A percentile compares a stretch with the other conserved stretches of the same genome.
These are phyloP conservation scores for Pascua sp. DNA, from an alignment of 1,284 basidiomycete species.

Conservation along the genomic window DNA sequence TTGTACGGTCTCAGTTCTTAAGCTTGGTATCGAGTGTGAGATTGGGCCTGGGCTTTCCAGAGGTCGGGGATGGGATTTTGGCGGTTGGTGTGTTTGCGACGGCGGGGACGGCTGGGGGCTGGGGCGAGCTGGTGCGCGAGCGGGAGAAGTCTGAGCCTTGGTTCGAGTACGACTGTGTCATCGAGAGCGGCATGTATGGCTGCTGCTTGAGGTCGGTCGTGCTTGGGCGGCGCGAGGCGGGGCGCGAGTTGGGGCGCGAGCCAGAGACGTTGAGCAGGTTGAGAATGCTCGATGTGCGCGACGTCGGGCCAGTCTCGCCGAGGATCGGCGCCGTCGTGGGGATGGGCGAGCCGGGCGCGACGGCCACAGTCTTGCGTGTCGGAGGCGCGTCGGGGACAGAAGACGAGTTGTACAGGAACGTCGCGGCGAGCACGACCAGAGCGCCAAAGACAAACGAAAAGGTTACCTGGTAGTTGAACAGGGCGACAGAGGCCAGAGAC, in stretches of 20 bases:
- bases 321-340: conserved; percentile 41
- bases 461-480: conserved; percentile 85
- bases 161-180: too few relatives aligned
- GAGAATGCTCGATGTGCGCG: conserved; percentile 36
- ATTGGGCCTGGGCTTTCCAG: too few relatives aligned
- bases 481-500: conserved; percentile 79
- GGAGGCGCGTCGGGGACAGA: conserved; percentile 19
- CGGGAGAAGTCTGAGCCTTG: too few relatives aligned
- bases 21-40: too few relatives aligned
- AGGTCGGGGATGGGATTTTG: too few relatives aligned
- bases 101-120: too few relatives aligned
- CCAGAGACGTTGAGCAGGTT: conserved; percentile 36
- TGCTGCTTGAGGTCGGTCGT: conserved; percentile 4
- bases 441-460: conserved; percentile 78
- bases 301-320: conserved; percentile 42
- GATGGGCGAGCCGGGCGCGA: conserved; percentile 45
- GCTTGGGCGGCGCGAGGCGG: conserved; percentile 15
- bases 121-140: too few relatives aligned
- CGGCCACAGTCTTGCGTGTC: conserved; percentile 36
- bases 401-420: conserved; percentile 81
- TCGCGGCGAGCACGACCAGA: conserved; percentile 74
- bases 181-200: too few relatives aligned
- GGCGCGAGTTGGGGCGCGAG: conserved; percentile 14
- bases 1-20: too few relatives aligned
- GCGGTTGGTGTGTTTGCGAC: too few relatives aligned